A percentile compares a stretch with the other conserved stretches of the same genome.
Conservation (phyloP, 805 yeast genomes). For the Candida lessepsii region DNA sequence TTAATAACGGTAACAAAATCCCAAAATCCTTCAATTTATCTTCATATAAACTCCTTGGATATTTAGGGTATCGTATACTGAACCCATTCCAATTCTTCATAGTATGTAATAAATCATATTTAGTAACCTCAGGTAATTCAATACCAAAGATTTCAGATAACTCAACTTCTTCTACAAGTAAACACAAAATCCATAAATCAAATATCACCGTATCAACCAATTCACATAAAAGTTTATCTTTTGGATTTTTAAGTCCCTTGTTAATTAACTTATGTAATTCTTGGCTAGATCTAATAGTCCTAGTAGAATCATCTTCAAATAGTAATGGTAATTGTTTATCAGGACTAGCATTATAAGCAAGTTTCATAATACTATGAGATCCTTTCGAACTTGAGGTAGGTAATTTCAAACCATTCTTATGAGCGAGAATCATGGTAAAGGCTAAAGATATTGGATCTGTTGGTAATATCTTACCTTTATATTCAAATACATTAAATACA, state of each 20-base stretch:
- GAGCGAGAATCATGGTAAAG: conserved; percentile 45
- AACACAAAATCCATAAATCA: conserved; percentile 47
- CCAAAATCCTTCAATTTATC: conserved; percentile 6
- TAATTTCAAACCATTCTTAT: conserved; percentile 42
- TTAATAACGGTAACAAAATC: conserved; percentile 5
- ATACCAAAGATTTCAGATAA: conserved; percentile 11
- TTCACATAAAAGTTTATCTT: conserved; percentile 30
- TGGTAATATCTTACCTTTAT: conserved; percentile 38
- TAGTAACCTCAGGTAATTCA: conserved; percentile 3
- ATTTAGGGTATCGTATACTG: conserved; percentile 24
- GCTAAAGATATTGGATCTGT: conserved; percentile 59
- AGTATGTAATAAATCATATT: conserved; percentile 19
- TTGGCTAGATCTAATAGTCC: conserved; percentile 27
- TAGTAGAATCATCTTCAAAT: conserved; percentile 45
- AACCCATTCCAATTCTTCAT: conserved; percentile 28
- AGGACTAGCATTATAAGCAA: conserved; percentile 51
- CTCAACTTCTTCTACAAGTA: conserved; percentile 20
- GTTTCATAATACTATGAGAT: conserved; percentile 34
- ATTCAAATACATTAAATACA: conserved; percentile 45
- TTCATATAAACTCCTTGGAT: conserved; percentile 17
- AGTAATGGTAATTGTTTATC: conserved; percentile 54
- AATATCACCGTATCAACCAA: conserved; percentile 48
- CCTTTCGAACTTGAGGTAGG: conserved; percentile 28
- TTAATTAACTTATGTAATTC: conserved; percentile 3
- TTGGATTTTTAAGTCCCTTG: not conserved